phyloP scores from a whole-genome alignment of 192 early-diverging fungal species.

The Rhizophagus sp. region DNA sequence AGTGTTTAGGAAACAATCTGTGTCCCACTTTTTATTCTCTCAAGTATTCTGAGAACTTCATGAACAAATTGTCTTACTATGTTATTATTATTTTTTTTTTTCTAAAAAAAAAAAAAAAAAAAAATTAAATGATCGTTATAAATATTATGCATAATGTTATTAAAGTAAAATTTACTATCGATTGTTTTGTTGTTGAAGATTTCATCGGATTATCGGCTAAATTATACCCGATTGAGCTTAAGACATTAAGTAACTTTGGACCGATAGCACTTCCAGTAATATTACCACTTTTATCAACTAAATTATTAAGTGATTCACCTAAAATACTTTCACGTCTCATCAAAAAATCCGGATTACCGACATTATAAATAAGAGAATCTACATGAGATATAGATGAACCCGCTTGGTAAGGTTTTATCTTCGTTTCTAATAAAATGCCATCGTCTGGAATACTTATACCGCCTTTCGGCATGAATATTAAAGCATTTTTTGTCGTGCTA shows the following conservation, averaged over 20 bases:
- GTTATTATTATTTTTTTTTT: too few species aligned
- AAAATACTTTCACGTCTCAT: not conserved
- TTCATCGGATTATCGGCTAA: not conserved
- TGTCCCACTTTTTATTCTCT: too few species aligned
- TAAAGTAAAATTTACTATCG: too few species aligned
- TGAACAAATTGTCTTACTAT: too few species aligned
- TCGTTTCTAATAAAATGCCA: not conserved
- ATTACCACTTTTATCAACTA: not conserved
- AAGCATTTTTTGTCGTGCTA: not conserved
- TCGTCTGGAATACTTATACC: not conserved
- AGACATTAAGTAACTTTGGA: not conserved
- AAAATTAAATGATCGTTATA: too few species aligned
- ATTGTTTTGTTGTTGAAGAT: not conserved
- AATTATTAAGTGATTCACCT: not conserved
- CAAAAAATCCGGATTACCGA: not conserved
- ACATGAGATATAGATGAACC: not conserved
- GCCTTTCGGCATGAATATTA: not conserved
- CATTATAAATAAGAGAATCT: not conserved
- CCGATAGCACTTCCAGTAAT: not conserved
- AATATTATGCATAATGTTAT: too few species aligned
- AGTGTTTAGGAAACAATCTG: too few species aligned
- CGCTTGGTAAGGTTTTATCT: not conserved
- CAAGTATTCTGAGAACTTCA: too few species aligned
- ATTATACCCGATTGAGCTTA: not conserved
- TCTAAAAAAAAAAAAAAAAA: too few species aligned